These are phyloP conservation scores for Mallotus repandus DNA, from an alignment of 441 rosid species.

Conservation along the genomic window DNA sequence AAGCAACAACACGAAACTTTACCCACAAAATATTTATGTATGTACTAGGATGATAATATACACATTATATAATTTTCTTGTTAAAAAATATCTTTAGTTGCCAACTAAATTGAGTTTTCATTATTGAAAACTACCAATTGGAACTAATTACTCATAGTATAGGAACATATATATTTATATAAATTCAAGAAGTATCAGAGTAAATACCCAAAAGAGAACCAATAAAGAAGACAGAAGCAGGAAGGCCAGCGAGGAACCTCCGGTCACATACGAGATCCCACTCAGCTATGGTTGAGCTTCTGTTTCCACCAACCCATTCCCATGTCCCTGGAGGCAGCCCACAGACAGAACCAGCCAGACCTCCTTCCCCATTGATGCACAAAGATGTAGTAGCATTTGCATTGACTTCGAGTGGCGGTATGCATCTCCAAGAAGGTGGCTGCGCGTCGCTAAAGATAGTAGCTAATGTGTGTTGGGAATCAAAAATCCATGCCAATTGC, in stretches of 20 bases:
- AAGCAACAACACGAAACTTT: too few species aligned
- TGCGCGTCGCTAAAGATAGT: constrained; percentile 57
- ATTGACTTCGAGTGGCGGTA: neutral
- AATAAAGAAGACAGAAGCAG: constrained; percentile 64
- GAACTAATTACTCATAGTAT: too few species aligned
- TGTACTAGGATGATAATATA: too few species aligned
- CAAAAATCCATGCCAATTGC: constrained; percentile 66
- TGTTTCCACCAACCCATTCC: constrained; percentile 49
- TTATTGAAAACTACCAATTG: too few species aligned
- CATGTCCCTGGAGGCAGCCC: constrained; percentile 8
- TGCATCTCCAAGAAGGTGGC: constrained; percentile 17
- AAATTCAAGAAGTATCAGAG: too few species aligned
- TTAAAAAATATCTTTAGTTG: too few species aligned
- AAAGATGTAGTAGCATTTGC: neutral
- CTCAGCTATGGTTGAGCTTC: constrained; percentile 51
- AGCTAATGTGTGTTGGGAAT: constrained; percentile 56
- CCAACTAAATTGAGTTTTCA: too few species aligned
- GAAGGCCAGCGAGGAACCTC: constrained; percentile 63
- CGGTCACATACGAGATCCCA: constrained; percentile 64
- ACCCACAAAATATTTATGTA: too few species aligned
- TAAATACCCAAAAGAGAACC: constrained; percentile 12
- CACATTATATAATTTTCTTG: too few species aligned
- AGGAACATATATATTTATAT: too few species aligned
- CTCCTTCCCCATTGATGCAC: neutral
- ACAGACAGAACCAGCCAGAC: neutral